Base-by-base conservation (phyloP, 805 yeast species). In the Zygosaccharomyces kombuchaensis region DNA sequence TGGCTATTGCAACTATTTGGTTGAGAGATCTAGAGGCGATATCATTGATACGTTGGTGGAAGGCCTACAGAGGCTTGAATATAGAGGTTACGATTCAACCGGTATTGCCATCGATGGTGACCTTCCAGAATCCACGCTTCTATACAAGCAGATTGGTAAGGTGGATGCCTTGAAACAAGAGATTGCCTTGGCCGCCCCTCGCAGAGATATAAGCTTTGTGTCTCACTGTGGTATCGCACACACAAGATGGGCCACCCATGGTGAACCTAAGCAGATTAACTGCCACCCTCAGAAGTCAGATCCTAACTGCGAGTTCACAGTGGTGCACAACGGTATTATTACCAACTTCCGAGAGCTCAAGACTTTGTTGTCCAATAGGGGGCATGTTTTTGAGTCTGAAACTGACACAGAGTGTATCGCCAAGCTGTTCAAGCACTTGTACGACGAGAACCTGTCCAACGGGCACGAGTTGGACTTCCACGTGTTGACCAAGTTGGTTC, bases 191-290 rank as follows among this genome's bases (percentile, higher is more conserved):
- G 61, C 66, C 17, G 66, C 77, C 37, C 76, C 82, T 47, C 78
- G 84, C 59, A 75, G 83, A 57, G 68, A 75, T 23, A 81, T 78
- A 50, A 74, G 79, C 16, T 89, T 87, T 63, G 82, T 79, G 57
- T 80, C 84, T 66, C 99, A 93, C 65, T 89, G 82, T 50, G 99
- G 96, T 64, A 93, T 93, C 66, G 98, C 99, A 19, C 99, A 93
- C 71, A 93, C 99, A 10, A 86, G 99, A 75, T 93, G 99, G 99
- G 99, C 99, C 42, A 93, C 99, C 31, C 99, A 93, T 68, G 99
- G 99, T 69, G 87, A 82, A 59, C 97, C 97, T 47, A 81, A 80
- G 55, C 80, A 76, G 51, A 58, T 68, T 51, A 93, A 93, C 74
- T 93, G 98, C 66, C 99, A 93, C 67, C 99, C 99, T 40, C 98